Evolutionary conservation across 2,329 filamentous ascomycete genomes (phyloP).

Genomic region (Aurifilum marmelostoma): DNA sequence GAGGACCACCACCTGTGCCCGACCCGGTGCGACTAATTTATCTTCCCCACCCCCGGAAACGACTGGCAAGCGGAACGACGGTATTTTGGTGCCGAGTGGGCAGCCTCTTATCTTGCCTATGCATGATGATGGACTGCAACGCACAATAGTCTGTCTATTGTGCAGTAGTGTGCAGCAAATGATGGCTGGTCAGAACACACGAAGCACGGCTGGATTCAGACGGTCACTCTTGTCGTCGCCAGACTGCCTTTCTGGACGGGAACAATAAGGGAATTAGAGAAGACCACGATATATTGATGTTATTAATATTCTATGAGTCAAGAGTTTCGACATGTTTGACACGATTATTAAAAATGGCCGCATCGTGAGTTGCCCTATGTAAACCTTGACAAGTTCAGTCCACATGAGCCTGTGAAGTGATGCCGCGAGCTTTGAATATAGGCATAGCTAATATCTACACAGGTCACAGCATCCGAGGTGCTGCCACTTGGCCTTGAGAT

Average conservation of each 20-base stretch:
- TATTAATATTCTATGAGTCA: too few species aligned
- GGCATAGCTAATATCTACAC: slow-evolving; percentile 11
- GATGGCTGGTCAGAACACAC: too few species aligned
- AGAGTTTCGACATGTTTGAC: slow-evolving; percentile 32
- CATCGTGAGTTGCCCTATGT: slow-evolving; percentile 30
- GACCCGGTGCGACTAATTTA: slow-evolving; percentile 13
- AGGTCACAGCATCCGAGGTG: slow-evolving; percentile 52
- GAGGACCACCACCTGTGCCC: slow-evolving; percentile 6
- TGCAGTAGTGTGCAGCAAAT: too few species aligned
- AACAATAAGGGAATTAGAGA: neutral
- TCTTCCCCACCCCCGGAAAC: slow-evolving; percentile 13
- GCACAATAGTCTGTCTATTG: too few species aligned
- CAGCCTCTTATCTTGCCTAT: slow-evolving; percentile 4
- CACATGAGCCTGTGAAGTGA: neutral
- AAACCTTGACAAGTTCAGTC: neutral
- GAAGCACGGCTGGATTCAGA: too few species aligned
- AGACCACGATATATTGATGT: neutral
- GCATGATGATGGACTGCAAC: neutral
- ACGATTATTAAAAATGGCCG: slow-evolving; percentile 34
- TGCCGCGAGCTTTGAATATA: neutral
- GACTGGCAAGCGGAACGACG: neutral
- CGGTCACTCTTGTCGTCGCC: too few species aligned
- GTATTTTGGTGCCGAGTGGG: slow-evolving; percentile 1
- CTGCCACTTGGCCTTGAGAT: slow-evolving; percentile 48
- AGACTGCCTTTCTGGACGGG: too few species aligned